Base-by-base conservation (phyloP, 177 flowering plant genomes). In the Vitis hybrid region DNA sequence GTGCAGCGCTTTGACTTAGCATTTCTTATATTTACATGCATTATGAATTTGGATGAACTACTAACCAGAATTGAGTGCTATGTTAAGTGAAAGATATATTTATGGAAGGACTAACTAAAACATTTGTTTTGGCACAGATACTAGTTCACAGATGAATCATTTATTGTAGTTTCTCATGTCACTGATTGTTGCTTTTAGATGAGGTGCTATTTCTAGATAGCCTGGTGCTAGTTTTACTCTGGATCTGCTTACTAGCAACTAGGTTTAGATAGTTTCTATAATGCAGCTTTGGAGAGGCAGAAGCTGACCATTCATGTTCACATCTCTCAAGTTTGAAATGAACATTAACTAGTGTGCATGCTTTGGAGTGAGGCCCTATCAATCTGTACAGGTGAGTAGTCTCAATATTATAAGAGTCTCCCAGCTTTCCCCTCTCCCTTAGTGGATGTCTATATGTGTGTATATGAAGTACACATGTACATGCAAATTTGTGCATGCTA, bases 281-380 rank as follows among this genome's bases (percentile, higher is more conserved):
- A 61, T 69, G 70, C 77, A 65, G 70, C 73, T 69, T 52, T 63
- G 13, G 61, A 50, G 49, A 50, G 29, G 66, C 57, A 14, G 49
- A 59, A 9, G 64, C 45, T 60, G 61, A 22, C 14, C 18, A 18
- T 19, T 26, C 57, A 16, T 72, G 45, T 15, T 13, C 26, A 60
- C 15, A 15, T 50, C 15, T 66, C 61, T 56, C 49, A 63, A 51
- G 54, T 45, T 62, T 54, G 63, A 29, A 48, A 48, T 62, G 45
- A 26, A 59, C 12, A 62, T 8, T 61, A 52, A 52, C 48, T 50
- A 18, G 26, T 49, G 13, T 51, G 39, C 58, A 62, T 16, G 68
- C 59, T 55, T 63, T 55, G 45, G 67, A 69, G 53, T 26, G 20
- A 63, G 48, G 66, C 16, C 20, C 14, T 39, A 9, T 14, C 63